Conservation (phyloP, 495 filamentous ascomycete genomes). For the Penicillium parvum region DNA sequence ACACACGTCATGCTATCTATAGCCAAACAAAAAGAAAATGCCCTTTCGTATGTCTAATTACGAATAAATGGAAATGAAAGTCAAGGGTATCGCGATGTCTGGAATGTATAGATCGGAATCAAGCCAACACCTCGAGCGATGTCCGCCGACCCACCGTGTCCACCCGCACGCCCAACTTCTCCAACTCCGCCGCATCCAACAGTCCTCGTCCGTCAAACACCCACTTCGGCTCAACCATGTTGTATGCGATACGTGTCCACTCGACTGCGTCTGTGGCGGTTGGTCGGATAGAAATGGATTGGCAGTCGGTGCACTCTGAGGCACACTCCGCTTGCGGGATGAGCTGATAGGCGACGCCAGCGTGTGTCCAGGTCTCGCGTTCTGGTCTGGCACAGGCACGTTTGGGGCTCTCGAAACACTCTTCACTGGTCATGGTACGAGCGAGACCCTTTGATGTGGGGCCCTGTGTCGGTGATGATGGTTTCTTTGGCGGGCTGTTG, state of each 20-base stretch:
- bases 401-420: not conserved
- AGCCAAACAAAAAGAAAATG: not conserved
- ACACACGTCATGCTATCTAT: too few species aligned
- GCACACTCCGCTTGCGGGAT: conserved; percentile 13
- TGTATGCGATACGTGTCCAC: conserved; percentile 46
- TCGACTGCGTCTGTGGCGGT: conserved; percentile 36
- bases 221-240: conserved; percentile 64
- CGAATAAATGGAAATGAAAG: not conserved
- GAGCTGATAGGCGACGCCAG: conserved; percentile 18
- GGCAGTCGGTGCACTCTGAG: conserved; percentile 22
- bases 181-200: conserved; percentile 52
- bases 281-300: conserved; percentile 10
- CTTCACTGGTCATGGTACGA: not conserved
- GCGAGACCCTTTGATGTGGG: not conserved
- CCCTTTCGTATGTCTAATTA: not conserved
- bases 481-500: conserved; percentile 6
- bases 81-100: conserved; percentile 5
- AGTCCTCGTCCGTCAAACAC: conserved; percentile 69
- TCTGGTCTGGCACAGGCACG: conserved; percentile 5
- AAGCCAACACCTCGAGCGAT: not conserved
- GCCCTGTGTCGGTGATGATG: not conserved
- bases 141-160: conserved; percentile 21
- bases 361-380: conserved; percentile 13
- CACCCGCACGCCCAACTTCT: conserved; percentile 49
- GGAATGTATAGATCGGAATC: not conserved